Evolutionary conservation across 2,329 filamentous ascomycete species (phyloP), one percentile per base, ranked within the genome.

Genomic region (Metarhizium humberi): DNA sequence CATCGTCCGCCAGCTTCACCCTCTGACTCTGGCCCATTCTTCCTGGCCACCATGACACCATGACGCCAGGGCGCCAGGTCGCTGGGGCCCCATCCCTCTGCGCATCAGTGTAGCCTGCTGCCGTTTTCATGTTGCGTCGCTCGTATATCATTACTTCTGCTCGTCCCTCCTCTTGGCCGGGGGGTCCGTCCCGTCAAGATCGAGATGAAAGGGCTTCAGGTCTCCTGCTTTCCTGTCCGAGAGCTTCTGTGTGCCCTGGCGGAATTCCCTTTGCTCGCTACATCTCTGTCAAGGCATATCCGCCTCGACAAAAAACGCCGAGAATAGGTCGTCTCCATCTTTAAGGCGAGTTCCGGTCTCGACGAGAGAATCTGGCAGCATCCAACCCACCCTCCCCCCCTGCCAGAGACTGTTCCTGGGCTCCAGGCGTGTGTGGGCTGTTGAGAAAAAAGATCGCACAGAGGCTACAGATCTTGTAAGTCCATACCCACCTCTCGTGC

Each of bases 391-490:
- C 43, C 49, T 34, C 51, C 25, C 42, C 42, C 42, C 51, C 29
- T 53, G 56, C 50, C 52, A 36, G 13, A 43, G 50, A 47, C 29
- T 46, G 34, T 49, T 46, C 40, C 32, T 30, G 18, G 49, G 48
- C 46, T 34, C 38, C 46, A 34, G 25, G 25, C 25, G 25, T 40
- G 32, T n/a, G n/a, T 43, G 50, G 55, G 38, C 45, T 5, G 20
- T 46, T 40, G 52, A 32, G 25, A 25, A 32, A 54, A 58, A 51
- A 57, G 57, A 60, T 56, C 56, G 56, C 57, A 55, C 52, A 52
- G 57, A 55, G 58, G 50, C 54, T 56, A 58, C 47, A 56, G 56
- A 59, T 55, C 45, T 55, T 57, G 55, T 50, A 55, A 57, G 50
- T 55, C 42, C 11, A 43, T 48, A 13, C 45, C 45, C 13, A 43